Percentiles rank a stretch among this genome's conserved stretches.
Evolutionary conservation across 352 stramenopile genomes (phyloP).

Genomic region (Phytophthora pseudosyringae): DNA sequence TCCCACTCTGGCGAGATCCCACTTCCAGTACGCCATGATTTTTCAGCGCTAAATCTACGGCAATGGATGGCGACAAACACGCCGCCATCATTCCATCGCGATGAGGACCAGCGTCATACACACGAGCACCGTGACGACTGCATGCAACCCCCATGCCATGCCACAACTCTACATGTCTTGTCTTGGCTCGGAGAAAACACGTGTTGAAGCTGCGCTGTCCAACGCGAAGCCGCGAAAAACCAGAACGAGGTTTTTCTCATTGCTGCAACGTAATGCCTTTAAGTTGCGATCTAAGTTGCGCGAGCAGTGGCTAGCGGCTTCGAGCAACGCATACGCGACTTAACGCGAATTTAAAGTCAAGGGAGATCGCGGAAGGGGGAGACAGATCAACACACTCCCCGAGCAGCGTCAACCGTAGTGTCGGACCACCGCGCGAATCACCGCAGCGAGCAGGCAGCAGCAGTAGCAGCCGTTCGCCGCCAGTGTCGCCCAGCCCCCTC

Average conservation of each 20-base stretch:
- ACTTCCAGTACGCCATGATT: background rate
- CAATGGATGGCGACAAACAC: background rate
- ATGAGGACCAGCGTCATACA: background rate
- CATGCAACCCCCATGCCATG: background rate
- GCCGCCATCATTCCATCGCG: no score
- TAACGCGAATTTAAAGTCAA: background rate
- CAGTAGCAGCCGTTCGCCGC: slow-evolving; percentile 8
- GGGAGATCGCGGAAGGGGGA: slow-evolving; percentile 30
- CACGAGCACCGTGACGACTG: background rate
- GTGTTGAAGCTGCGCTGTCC: slow-evolving; percentile 30
- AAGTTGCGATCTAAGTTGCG: background rate
- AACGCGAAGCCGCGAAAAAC: slow-evolving; percentile 24
- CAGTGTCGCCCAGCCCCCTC: slow-evolving; percentile 13
- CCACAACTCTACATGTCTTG: slow-evolving; percentile 10
- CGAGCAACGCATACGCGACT: no score
- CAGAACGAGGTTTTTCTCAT: slow-evolving; percentile 24
- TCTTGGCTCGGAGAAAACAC: slow-evolving; percentile 11
- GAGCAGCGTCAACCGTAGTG: slow-evolving; percentile 32
- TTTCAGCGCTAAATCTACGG: background rate
- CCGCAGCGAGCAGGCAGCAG: slow-evolving; percentile 4
- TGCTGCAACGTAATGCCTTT: slow-evolving; percentile 11
- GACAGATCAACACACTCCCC: slow-evolving; percentile 29
- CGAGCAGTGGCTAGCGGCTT: background rate
- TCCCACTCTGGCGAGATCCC: slow-evolving; percentile 12
- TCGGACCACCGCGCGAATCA: slow-evolving; percentile 31